Conservation (phyloP, 306 rosid genomes). For the Myrica gale region DNA sequence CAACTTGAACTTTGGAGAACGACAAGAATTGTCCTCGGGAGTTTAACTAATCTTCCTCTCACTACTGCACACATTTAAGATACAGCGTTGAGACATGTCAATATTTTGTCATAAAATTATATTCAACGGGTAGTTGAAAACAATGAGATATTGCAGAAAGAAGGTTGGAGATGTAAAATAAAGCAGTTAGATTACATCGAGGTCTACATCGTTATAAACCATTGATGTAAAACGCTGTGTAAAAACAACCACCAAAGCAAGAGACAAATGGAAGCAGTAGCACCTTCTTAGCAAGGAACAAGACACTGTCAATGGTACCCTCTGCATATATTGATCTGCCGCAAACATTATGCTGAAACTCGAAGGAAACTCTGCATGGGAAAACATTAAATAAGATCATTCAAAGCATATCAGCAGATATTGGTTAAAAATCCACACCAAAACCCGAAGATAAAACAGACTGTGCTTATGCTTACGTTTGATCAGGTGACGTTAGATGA, state of each 20-base stretch:
- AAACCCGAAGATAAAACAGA: conserved; percentile 6
- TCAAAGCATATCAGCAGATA: conserved; percentile 6
- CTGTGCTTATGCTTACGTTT: conserved; percentile 51
- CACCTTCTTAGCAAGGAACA: conserved; percentile 88
- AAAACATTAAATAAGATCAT: not conserved
- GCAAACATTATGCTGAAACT: conserved; percentile 94
- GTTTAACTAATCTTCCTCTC: not conserved
- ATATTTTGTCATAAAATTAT: not conserved
- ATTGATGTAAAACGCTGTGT: not conserved
- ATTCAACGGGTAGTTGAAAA: not conserved
- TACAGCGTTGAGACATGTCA: not conserved
- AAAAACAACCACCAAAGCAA: conserved; percentile 14
- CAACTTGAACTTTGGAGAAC: not conserved
- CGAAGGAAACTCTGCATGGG: conserved; percentile 77
- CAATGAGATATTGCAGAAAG: conserved; percentile 3
- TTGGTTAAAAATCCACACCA: not conserved
- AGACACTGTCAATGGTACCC: conserved; percentile 82
- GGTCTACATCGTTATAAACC: not conserved
- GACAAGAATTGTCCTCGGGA: not conserved
- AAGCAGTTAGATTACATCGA: not conserved
- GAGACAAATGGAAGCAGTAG: conserved; percentile 22
- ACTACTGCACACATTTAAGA: not conserved
- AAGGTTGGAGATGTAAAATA: too few species aligned
- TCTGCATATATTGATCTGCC: conserved; percentile 96
- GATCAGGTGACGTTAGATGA: conserved; percentile 78